Evolutionary conservation across 805 yeast genomes (phyloP).

Genomic region (Wickerhamiella nectarea): DNA sequence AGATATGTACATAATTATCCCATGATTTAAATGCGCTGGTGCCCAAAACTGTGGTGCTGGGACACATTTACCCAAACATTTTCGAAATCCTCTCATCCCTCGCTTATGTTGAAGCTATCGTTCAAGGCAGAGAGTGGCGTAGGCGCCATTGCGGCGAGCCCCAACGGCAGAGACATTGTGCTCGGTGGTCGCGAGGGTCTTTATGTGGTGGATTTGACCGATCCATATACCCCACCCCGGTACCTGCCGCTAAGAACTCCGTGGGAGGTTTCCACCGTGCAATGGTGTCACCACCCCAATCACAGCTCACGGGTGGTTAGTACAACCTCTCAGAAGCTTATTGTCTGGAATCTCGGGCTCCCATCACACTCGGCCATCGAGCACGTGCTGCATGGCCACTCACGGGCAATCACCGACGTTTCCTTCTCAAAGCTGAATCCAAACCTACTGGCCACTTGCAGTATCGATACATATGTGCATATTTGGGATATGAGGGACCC

Average conservation of each 20-base stretch:
- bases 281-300: slow-evolving; percentile 86
- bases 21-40: too few relatives aligned
- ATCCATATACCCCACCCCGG: slow-evolving; percentile 88
- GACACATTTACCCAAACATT: background rate
- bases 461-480: slow-evolving; percentile 75
- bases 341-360: slow-evolving; percentile 81
- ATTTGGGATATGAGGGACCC: slow-evolving; percentile 89
- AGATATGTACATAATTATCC: slow-evolving; percentile 8
- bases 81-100: too few relatives aligned
- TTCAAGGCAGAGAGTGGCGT: slow-evolving; percentile 82
- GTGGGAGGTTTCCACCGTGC: slow-evolving; percentile 98
- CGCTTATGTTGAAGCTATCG: slow-evolving; percentile 57
- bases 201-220: slow-evolving; percentile 82
- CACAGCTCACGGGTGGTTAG: slow-evolving; percentile 88
- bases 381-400: slow-evolving; percentile 77
- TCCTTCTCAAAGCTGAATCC: slow-evolving; percentile 83
- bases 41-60: background rate
- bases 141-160: slow-evolving; percentile 79
- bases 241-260: slow-evolving; percentile 85
- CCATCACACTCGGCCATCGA: slow-evolving; percentile 64
- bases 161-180: slow-evolving; percentile 86
- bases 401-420: slow-evolving; percentile 89
- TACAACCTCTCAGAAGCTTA: slow-evolving; percentile 87
- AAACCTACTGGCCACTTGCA: slow-evolving; percentile 79
- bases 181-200: slow-evolving; percentile 78